Conservation (phyloP, 2,329 filamentous ascomycete genomes). For the Corinectria fuckeliana region DNA sequence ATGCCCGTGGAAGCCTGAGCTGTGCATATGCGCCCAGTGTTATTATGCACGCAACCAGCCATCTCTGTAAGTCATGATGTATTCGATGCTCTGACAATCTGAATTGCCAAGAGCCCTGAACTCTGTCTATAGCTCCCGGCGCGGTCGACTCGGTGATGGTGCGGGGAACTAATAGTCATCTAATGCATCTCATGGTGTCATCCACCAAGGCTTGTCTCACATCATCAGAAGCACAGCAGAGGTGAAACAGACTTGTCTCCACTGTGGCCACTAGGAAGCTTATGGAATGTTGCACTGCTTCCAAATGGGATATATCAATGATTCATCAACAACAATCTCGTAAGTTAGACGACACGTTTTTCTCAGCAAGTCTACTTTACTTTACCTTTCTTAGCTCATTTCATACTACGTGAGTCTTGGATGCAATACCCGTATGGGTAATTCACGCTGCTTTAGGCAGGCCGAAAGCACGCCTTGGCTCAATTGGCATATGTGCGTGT, state of each 20-base stretch:
- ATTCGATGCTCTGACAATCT: not conserved
- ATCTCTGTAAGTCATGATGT: not conserved
- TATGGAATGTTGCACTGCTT: not conserved
- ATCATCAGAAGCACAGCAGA: not conserved
- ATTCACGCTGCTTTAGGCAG: not conserved
- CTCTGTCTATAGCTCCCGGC: not conserved
- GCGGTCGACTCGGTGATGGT: not conserved
- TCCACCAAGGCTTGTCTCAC: not conserved
- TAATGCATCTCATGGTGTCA: not conserved
- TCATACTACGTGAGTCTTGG: not conserved
- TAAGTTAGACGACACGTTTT: not conserved
- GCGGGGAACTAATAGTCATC: not conserved
- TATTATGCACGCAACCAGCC: not conserved
- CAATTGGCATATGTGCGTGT: not conserved
- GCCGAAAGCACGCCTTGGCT: not conserved
- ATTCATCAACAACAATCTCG: not conserved
- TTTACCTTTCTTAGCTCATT: not conserved
- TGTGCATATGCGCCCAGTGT: not conserved
- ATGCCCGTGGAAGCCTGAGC: not conserved
- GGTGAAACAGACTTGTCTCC: not conserved
- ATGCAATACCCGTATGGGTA: not conserved
- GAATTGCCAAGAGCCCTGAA: not conserved
- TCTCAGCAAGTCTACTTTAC: not conserved
- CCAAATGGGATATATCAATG: not conserved
- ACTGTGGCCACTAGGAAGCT: not conserved